Evolutionary conservation across 139 green algal species (phyloP).

Genomic region (Chlamydomonas sp.): DNA sequence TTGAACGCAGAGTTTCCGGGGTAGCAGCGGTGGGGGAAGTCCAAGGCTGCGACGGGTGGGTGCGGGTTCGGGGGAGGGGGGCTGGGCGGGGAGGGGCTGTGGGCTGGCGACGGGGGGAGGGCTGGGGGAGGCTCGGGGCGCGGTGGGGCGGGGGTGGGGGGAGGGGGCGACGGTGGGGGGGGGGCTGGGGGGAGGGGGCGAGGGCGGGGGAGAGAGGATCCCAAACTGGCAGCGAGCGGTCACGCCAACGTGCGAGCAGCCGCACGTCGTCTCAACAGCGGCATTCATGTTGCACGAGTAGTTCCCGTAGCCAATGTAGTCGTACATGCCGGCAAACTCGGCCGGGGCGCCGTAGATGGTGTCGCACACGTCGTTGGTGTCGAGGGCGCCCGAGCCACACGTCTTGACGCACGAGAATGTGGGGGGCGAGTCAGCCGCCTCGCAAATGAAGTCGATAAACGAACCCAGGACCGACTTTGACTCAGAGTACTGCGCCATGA

Average conservation of each 20-base stretch:
- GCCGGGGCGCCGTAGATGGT: background rate
- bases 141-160: background rate
- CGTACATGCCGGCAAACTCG: background rate
- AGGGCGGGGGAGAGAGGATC: background rate
- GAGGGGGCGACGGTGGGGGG: background rate
- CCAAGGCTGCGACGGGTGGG: background rate
- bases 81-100: background rate
- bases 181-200: background rate
- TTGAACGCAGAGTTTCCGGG: slow-evolving; percentile 7
- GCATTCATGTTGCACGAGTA: background rate
- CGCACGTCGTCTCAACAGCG: background rate
- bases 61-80: background rate
- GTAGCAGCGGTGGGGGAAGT: slow-evolving; percentile 6
- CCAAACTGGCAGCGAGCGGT: background rate
- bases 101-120: background rate
- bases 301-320: background rate
- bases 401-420: background rate
- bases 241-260: background rate
- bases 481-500: background rate
- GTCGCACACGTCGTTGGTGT: slow-evolving; percentile 1
- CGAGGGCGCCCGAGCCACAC: background rate
- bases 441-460: background rate
- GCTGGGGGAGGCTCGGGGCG: background rate
- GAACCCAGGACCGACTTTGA: background rate
- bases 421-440: background rate